phyloP scores from a whole-genome alignment of 129 eudicot genomes.

The Tagetes patula region DNA sequence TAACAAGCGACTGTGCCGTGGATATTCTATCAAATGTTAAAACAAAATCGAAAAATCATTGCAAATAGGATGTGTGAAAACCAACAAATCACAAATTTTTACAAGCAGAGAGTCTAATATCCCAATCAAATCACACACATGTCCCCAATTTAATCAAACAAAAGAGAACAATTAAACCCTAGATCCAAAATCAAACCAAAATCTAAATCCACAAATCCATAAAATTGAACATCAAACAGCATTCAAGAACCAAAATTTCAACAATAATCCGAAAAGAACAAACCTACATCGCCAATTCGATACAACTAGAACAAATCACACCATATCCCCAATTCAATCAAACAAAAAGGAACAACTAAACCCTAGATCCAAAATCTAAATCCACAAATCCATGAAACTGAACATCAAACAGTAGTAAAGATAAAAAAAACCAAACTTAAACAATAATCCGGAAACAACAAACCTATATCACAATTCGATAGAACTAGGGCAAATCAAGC shows the following conservation, averaged over 20 bases:
- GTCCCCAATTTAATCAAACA: background rate
- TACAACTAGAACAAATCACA: slow-evolving; percentile 21
- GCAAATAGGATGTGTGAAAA: background rate
- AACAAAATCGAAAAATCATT: background rate
- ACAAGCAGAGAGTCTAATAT: background rate
- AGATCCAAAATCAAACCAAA: background rate
- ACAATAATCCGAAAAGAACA: background rate
- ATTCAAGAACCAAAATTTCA: background rate
- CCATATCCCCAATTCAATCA: background rate
- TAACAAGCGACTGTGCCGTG: background rate
- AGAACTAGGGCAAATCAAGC: slow-evolving; percentile 37
- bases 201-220: slow-evolving; percentile 2
- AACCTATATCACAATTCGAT: slow-evolving; percentile 23
- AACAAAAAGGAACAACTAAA: background rate
- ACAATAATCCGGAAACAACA: background rate
- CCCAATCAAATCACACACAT: background rate
- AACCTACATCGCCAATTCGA: slow-evolving; percentile 25
- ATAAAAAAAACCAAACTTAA: background rate
- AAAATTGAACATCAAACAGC: background rate
- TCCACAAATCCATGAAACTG: background rate
- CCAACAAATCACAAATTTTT: background rate
- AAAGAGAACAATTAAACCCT: background rate
- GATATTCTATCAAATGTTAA: background rate
- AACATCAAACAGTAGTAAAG: background rate
- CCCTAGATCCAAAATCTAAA: background rate